Percentiles rank a stretch among this genome's conserved stretches.
Evolutionary conservation across 2,329 filamentous ascomycete species (phyloP).

Genomic region (Calonectria ilicicola): DNA sequence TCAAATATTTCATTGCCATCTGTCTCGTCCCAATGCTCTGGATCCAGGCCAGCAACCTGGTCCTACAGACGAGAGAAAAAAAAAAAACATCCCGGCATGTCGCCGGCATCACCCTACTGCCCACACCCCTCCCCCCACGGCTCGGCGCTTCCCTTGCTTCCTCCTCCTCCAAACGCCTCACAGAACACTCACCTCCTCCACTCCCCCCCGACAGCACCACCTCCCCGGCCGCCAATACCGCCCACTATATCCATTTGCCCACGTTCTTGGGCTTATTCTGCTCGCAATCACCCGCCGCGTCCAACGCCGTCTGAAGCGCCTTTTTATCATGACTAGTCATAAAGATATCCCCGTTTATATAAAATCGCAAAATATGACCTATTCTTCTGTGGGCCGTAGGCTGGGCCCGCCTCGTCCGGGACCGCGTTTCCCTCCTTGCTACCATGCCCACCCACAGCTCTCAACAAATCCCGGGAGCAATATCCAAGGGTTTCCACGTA

Average conservation of each 20-base stretch:
- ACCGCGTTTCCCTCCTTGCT: slow-evolving; percentile 18
- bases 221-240: slow-evolving; percentile 36
- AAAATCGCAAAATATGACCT: slow-evolving; percentile 14
- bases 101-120: slow-evolving; percentile 19
- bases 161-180: slow-evolving; percentile 38
- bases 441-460: slow-evolving; percentile 18
- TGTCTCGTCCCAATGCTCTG: background rate
- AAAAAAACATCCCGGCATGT: slow-evolving; percentile 15
- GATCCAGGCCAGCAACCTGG: background rate
- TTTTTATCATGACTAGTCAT: background rate
- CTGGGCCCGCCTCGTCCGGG: slow-evolving; percentile 31
- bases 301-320: slow-evolving; percentile 28
- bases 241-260: slow-evolving; percentile 48
- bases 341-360: slow-evolving; percentile 25
- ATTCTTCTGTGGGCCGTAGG: slow-evolving; percentile 26
- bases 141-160: slow-evolving; percentile 27
- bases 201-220: slow-evolving; percentile 34
- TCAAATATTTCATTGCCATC: background rate
- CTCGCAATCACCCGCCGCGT: slow-evolving; percentile 59
- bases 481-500: background rate
- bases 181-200: slow-evolving; percentile 44
- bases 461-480: background rate
- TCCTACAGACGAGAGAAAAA: background rate
- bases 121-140: slow-evolving; percentile 20
- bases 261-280: slow-evolving; percentile 76